These are phyloP conservation scores for Erodium moschatum DNA, from an alignment of 441 rosid species.

Conservation along the genomic window DNA sequence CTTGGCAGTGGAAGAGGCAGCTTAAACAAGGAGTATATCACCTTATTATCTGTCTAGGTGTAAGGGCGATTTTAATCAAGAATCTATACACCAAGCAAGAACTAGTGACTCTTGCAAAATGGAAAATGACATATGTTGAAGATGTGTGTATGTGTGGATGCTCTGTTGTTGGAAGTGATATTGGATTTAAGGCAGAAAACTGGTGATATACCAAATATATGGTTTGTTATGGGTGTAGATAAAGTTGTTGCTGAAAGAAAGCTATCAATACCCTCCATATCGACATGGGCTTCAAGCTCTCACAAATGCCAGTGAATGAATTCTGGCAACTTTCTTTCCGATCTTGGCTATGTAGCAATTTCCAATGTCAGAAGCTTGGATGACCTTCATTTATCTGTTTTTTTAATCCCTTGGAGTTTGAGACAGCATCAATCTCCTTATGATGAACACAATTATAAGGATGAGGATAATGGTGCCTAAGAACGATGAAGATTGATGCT, in stretches of 20 bases:
- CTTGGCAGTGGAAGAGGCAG: conserved; percentile 24
- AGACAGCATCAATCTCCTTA: background rate
- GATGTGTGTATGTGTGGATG: conserved; percentile 7
- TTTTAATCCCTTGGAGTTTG: background rate
- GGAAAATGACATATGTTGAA: background rate
- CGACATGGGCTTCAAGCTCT: conserved; percentile 26
- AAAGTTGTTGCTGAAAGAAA: conserved; percentile 23
- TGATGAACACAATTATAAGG: background rate
- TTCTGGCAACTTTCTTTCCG: conserved; percentile 25
- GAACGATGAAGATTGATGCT: background rate
- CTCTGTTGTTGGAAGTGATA: conserved; percentile 26
- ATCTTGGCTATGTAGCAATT: conserved; percentile 30
- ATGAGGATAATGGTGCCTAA: conserved; percentile 4
- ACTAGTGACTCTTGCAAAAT: conserved; percentile 18
- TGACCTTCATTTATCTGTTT: background rate
- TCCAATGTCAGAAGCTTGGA: conserved; percentile 17
- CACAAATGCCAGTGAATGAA: conserved; percentile 42
- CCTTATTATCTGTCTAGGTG: conserved; percentile 26
- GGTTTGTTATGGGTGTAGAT: conserved; percentile 25
- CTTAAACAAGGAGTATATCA: conserved; percentile 24
- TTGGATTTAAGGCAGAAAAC: conserved; percentile 24
- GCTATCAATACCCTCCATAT: conserved; percentile 28
- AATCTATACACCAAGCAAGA: conserved; percentile 20
- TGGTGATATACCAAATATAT: conserved; percentile 21
- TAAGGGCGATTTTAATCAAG: conserved; percentile 34